Evolutionary conservation across 139 green algal species (phyloP), one percentile per base, ranked within the genome.

Genomic region (Yamagishiella unicocca): DNA sequence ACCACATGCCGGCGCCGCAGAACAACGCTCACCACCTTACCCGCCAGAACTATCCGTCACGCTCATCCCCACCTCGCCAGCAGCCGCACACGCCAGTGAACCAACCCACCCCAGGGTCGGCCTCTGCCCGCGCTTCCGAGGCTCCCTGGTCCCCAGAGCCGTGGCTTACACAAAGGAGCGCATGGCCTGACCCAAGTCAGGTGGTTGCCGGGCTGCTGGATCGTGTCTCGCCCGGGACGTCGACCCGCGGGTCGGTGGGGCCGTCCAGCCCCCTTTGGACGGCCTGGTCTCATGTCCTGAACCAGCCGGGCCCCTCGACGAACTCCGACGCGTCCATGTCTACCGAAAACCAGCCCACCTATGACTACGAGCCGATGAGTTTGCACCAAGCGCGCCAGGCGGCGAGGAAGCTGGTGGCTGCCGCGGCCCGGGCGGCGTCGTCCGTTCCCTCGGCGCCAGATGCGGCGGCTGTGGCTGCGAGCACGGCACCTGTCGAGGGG

Each of bases 151-250:
- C n/a, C 0, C 29, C 46, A 40, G 46, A 46, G n/a, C 46, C 45
- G 22, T 67, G 75, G 33, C 35, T 8, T 35, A 10, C 33, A 14
- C 66, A 45, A 27, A 64, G 21, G 35, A 22, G 53, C 33, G 7
- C 19, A 21, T 84, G 77, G 77, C 38, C 37, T 21, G 55, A 73
- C 45, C 55, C 77, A 17, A 40, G 21, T 4, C 17, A 45, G 2
- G 31, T 84, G 17, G 40, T 84, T 3, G 12, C 38, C 8, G 77
- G 55, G 38, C 77, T 84, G 27, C 27, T 84, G 33, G 55, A 73
- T 27, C 54, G 55, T 2, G 77, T 73, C 25, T 84, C 77, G 22
- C 77, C 77, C 2, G 55, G 0, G 4, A 25, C 55, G 19, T 73
- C 77, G 17, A 40, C 55, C 7, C 58, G 31, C 0, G 77, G 35